phyloP scores from a whole-genome alignment of 495 filamentous ascomycete species.

The Tuber melanosporum region DNA sequence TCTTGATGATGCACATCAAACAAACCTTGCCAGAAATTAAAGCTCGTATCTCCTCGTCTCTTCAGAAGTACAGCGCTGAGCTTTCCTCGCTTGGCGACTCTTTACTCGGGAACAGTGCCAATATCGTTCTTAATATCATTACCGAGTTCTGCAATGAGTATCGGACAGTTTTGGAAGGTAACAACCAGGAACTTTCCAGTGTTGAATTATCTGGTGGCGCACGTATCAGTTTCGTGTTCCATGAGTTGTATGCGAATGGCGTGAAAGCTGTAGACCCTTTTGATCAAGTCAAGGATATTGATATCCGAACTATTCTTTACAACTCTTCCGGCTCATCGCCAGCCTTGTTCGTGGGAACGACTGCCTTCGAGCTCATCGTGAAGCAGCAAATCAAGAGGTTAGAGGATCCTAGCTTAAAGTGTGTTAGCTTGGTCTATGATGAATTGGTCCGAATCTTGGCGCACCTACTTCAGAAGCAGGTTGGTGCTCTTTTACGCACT shows the following conservation, averaged over 20 bases:
- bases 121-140: slow-evolving; percentile 96
- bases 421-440: slow-evolving; percentile 93
- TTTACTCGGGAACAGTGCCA: slow-evolving; percentile 90
- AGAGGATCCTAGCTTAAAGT: slow-evolving; percentile 94
- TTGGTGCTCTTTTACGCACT: slow-evolving; percentile 14
- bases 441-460: slow-evolving; percentile 93
- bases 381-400: slow-evolving; percentile 97
- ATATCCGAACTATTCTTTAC: slow-evolving; percentile 93
- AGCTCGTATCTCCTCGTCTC: slow-evolving; percentile 79
- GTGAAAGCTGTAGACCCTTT: slow-evolving; percentile 98
- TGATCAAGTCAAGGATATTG: slow-evolving; percentile 92
- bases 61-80: slow-evolving; percentile 86
- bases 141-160: slow-evolving; percentile 98
- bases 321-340: slow-evolving; percentile 98
- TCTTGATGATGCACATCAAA: slow-evolving; percentile 99
- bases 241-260: slow-evolving; percentile 96
- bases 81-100: slow-evolving; percentile 80
- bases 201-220: slow-evolving; percentile 92
- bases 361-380: slow-evolving; percentile 94
- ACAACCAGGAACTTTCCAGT: slow-evolving; percentile 90
- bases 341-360: slow-evolving; percentile 94
- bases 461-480: slow-evolving; percentile 76
- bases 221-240: slow-evolving; percentile 98
- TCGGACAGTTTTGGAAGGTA: slow-evolving; percentile 90
- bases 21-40: slow-evolving; percentile 99